Conservation (phyloP, 2,329 filamentous ascomycete genomes). For the Calonectria pseudoreteaudii region DNA sequence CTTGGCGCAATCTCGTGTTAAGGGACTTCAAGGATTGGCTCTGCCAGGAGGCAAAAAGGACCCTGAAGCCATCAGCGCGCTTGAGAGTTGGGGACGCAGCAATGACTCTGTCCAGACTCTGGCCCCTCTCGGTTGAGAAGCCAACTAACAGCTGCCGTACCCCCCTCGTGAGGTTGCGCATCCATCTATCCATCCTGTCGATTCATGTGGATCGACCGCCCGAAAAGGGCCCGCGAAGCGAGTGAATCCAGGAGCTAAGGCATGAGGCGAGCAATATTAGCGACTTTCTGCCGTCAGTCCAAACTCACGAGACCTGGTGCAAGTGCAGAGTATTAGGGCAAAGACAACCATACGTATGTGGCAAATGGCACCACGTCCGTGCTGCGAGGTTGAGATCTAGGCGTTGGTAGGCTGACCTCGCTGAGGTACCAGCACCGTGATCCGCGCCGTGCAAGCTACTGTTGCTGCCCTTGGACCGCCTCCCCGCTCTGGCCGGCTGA, state of each 20-base stretch:
- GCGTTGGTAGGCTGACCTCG: background rate
- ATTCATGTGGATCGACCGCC: background rate
- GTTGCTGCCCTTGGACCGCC: background rate
- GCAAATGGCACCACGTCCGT: constrained; percentile 1
- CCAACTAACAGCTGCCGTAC: background rate
- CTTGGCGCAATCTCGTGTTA: constrained; percentile 15
- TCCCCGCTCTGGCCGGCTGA: constrained; percentile 8
- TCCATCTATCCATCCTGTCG: background rate
- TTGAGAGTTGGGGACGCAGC: background rate
- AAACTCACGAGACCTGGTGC: background rate
- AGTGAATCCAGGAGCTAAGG: background rate
- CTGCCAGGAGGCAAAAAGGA: background rate
- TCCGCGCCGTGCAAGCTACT: constrained; percentile 1
- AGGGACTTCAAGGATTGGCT: constrained; percentile 10
- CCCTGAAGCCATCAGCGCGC: background rate
- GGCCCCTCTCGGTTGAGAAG: background rate
- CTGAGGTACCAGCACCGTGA: background rate
- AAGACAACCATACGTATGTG: background rate
- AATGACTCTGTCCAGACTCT: background rate
- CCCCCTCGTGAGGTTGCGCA: background rate
- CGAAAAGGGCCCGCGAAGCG: background rate
- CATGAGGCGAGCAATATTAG: constrained; percentile 2
- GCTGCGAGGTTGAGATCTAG: constrained; percentile 6
- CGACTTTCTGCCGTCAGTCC: background rate
- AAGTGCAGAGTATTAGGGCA: background rate